Percentiles rank a stretch among this genome's conserved stretches.
Evolutionary conservation across 768 basidiomycete species (phyloP).

Genomic region (Tulasnella sp.): DNA sequence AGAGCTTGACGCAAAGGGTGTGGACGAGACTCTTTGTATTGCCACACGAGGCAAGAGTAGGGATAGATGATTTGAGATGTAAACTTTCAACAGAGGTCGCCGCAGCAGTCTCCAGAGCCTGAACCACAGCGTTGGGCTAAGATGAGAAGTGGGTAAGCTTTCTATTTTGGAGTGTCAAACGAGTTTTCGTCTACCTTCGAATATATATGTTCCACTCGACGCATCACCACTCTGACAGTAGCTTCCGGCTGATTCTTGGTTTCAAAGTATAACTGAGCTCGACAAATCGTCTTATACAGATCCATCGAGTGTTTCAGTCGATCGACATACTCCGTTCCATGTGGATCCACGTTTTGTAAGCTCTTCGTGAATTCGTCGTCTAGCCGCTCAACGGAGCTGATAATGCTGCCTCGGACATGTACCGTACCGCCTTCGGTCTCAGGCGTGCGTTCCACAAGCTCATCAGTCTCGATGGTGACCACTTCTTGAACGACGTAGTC

Average conservation of each 20-base stretch:
- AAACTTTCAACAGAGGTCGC: conserved; percentile 32
- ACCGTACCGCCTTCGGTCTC: conserved; percentile 54
- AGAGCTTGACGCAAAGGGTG: conserved; percentile 80
- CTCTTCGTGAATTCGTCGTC: conserved; percentile 98
- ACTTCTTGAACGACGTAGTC: conserved; percentile 74
- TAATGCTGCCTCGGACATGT: conserved; percentile 86
- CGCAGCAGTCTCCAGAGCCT: conserved; percentile 70
- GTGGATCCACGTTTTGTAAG: conserved; percentile 95
- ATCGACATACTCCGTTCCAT: conserved; percentile 98
- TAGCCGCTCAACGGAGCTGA: conserved; percentile 89
- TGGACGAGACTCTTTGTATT: conserved; percentile 73
- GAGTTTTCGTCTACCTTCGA: conserved; percentile 94
- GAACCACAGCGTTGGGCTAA: conserved; percentile 86
- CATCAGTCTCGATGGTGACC: conserved; percentile 83
- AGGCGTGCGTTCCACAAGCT: conserved; percentile 71
- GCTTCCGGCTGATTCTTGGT: conserved; percentile 63
- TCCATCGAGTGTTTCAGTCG: conserved; percentile 92
- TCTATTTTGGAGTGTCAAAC: too few relatives aligned
- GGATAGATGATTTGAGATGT: conserved; percentile 48
- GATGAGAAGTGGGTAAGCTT: conserved; percentile 15
- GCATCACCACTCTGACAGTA: conserved; percentile 80
- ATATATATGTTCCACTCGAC: conserved; percentile 94
- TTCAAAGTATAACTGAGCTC: conserved; percentile 87
- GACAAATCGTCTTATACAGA: conserved; percentile 86
- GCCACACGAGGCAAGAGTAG: conserved; percentile 41